These are phyloP conservation scores for Neospermospora avenae DNA, from an alignment of 2,329 filamentous ascomycete genomes.

Conservation along the genomic window DNA sequence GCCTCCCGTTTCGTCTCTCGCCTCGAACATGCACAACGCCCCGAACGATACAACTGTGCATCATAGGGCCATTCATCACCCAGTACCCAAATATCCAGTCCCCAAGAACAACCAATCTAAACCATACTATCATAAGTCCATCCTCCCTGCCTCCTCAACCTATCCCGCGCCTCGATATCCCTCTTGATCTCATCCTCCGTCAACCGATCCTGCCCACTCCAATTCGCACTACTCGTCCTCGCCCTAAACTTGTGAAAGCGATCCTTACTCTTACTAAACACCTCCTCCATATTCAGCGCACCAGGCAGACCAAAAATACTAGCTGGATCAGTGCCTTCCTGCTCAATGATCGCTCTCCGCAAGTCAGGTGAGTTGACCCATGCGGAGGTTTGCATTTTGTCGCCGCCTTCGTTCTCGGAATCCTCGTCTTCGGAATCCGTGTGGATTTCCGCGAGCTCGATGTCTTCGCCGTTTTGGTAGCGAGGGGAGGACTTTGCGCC, in stretches of 20 bases:
- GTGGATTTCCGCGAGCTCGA: conserved; percentile 90
- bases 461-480: conserved; percentile 84
- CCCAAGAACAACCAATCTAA: conserved; percentile 17
- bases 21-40: background rate
- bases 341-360: conserved; percentile 68
- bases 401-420: conserved; percentile 50
- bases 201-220: conserved; percentile 76
- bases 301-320: conserved; percentile 85
- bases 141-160: conserved; percentile 76
- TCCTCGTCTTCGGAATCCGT: conserved; percentile 92
- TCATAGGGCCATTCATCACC: background rate
- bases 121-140: conserved; percentile 62
- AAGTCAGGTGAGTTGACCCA: conserved; percentile 92
- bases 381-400: conserved; percentile 62
- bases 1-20: background rate
- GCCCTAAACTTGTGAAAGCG: conserved; percentile 83
- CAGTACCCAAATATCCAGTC: background rate
- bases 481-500: conserved; percentile 69
- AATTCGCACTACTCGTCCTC: conserved; percentile 91
- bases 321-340: conserved; percentile 82
- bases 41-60: conserved; percentile 5
- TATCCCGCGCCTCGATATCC: conserved; percentile 76
- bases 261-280: conserved; percentile 87
- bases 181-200: conserved; percentile 84
- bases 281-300: conserved; percentile 91